Conservation (phyloP, 306 rosid genomes). For the Castanopsis chinensis region DNA sequence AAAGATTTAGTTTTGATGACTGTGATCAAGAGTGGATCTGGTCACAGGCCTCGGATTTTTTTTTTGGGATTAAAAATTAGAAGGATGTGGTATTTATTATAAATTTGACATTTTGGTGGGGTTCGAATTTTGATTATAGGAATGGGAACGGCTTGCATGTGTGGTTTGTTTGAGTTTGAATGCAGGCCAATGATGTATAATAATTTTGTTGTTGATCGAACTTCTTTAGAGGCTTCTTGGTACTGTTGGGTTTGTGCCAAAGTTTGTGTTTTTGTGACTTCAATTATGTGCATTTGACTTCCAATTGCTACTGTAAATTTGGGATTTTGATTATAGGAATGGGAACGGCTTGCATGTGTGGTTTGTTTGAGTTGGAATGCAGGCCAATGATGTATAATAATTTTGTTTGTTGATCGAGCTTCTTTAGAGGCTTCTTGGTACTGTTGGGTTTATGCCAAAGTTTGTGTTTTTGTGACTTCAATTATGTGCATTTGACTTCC, state of each 20-base stretch:
- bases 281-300: constrained; percentile 8
- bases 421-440: too few relatives aligned
- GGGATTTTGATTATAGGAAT: too few relatives aligned
- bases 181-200: not conserved
- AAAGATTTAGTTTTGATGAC: not conserved
- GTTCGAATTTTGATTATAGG: not conserved
- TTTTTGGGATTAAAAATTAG: not conserved
- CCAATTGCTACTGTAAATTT: constrained; percentile 1
- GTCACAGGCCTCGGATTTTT: not conserved
- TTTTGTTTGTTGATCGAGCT: too few relatives aligned
- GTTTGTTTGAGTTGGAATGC: too few relatives aligned
- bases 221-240: too few relatives aligned
- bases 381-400: too few relatives aligned
- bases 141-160: not conserved
- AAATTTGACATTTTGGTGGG: not conserved
- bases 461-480: too few relatives aligned
- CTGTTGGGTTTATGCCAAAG: too few relatives aligned
- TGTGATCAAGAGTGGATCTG: constrained; percentile 24
- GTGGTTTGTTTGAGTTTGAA: not conserved
- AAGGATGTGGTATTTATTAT: not conserved
- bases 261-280: constrained; percentile 15
- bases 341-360: too few relatives aligned
- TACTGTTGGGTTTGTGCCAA: too few relatives aligned
- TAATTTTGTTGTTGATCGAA: too few relatives aligned
- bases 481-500: too few relatives aligned